phyloP scores from a whole-genome alignment of 176 grass and related monocot genomes.

The Carex myosuroides region DNA sequence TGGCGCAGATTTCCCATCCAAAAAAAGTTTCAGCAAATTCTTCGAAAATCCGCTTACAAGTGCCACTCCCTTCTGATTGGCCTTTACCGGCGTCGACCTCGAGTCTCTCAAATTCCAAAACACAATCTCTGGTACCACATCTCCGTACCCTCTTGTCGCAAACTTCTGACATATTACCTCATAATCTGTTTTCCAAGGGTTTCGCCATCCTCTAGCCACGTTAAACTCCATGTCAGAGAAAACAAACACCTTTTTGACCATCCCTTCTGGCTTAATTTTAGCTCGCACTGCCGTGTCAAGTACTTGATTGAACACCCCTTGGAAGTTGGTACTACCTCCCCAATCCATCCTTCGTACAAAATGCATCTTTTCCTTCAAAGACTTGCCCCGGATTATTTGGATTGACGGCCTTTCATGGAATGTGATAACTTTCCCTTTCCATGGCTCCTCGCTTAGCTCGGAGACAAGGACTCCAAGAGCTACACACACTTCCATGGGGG shows the following conservation, averaged over 20 bases:
- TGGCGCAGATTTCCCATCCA: slow-evolving; percentile 26
- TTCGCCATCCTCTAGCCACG: background rate
- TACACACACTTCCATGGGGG: slow-evolving; percentile 34
- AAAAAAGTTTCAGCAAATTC: slow-evolving; percentile 50
- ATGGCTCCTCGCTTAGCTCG: slow-evolving; percentile 56
- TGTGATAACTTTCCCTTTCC: slow-evolving; percentile 55
- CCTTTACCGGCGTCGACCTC: slow-evolving; percentile 32
- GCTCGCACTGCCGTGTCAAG: slow-evolving; percentile 34
- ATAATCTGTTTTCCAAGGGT: slow-evolving; percentile 43
- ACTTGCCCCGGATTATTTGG: slow-evolving; percentile 37
- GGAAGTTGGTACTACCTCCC: slow-evolving; percentile 44
- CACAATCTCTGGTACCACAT: slow-evolving; percentile 52
- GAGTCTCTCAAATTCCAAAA: slow-evolving; percentile 62
- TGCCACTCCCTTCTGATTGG: slow-evolving; percentile 40
- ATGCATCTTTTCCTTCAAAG: slow-evolving; percentile 39
- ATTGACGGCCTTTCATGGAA: slow-evolving; percentile 37
- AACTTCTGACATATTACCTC: slow-evolving; percentile 50
- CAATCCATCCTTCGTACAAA: slow-evolving; percentile 31
- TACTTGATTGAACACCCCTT: slow-evolving; percentile 42
- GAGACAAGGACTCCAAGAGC: slow-evolving; percentile 63
- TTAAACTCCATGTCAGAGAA: slow-evolving; percentile 78
- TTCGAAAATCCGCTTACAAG: slow-evolving; percentile 67
- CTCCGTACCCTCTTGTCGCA: slow-evolving; percentile 31
- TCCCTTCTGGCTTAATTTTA: slow-evolving; percentile 39
- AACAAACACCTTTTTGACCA: slow-evolving; percentile 63